These are phyloP conservation scores for Mrakia hoshinonis DNA, from an alignment of 768 basidiomycete species.

Conservation along the genomic window DNA sequence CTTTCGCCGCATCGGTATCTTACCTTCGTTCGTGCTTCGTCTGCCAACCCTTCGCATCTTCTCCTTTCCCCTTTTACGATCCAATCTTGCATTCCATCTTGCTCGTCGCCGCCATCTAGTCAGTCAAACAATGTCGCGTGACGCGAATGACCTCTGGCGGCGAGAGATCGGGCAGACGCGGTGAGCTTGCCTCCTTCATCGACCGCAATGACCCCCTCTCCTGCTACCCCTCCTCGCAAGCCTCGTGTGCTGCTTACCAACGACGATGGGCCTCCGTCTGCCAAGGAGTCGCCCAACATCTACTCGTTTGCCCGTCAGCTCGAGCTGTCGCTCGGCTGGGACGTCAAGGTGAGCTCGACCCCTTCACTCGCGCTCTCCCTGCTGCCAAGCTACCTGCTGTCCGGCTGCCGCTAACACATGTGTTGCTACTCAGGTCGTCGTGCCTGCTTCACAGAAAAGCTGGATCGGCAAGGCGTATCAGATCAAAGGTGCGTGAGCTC, in stretches of 20 bases:
- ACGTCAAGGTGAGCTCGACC: constrained; percentile 33
- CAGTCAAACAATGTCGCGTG: background rate
- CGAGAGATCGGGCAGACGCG: background rate
- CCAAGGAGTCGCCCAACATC: constrained; percentile 41
- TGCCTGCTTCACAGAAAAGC: constrained; percentile 41
- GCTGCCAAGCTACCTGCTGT: no score
- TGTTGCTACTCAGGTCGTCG: constrained; percentile 37
- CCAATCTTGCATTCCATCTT: background rate
- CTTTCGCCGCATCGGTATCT: background rate
- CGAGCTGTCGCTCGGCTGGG: constrained; percentile 37
- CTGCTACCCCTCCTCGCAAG: background rate
- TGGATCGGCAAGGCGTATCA: constrained; percentile 35
- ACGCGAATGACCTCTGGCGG: background rate
- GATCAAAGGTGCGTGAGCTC: constrained; percentile 1
- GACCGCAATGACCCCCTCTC: background rate
- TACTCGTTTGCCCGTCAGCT: constrained; percentile 40
- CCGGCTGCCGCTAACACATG: background rate
- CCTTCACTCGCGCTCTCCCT: background rate
- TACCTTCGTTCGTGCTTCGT: background rate
- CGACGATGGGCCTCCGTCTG: constrained; percentile 43
- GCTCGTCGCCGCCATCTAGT: background rate
- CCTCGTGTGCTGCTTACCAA: constrained; percentile 24
- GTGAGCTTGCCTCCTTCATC: background rate
- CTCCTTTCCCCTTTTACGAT: background rate
- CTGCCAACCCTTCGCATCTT: background rate